Evolutionary conservation across 2,329 filamentous ascomycete genomes (phyloP), one percentile per base, ranked within the genome.

Genomic region (Ilyonectria sp.): DNA sequence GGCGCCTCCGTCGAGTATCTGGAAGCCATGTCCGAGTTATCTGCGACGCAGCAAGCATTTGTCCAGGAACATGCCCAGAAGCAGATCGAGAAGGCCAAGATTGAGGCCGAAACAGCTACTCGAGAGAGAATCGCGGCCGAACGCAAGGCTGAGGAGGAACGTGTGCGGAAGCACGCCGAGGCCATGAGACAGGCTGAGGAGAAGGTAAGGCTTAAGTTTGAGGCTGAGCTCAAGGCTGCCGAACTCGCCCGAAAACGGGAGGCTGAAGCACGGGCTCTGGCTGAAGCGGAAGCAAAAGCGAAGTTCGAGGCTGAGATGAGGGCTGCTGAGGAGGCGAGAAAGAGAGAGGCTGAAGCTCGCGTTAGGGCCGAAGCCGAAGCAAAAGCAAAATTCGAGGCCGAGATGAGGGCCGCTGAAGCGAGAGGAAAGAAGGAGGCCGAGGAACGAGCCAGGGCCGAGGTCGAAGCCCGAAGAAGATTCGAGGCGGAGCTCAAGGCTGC

Each of bases 261-360:
- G 33, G 63, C 57, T 19, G 63, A 83, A 2, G 84, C 85, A 35
- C 85, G 85, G 17, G 84, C 86, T 15, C 79, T 82, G 72, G 70
- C 81, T 53, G 81, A 78, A 60, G 83, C 83, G 1, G 78, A 86
- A 43, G 86, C 86, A 62, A 83, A 84, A 59, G 81, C 83, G 67
- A 83, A 86, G 66, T 82, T 89, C 9, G 85, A 86, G 63, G 78
- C 79, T 1, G 82, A 85, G 65, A 77, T 81, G 64, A 81, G 80
- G 59, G 80, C 79, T 19, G 86, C 84, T 1, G 85, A 84, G 56
- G 83, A 81, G 21, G 80, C 77, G 11, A 76, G 80, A 82, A 62
- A 85, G 83, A 84, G 83, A 69, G 79, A 86, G 2, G 84, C 84
- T 43, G 85, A 85, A 29, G 85, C 86, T 21, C 79, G 81, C 69